Percentiles rank a stretch among this genome's conserved stretches.
Evolutionary conservation across 192 early-diverging fungal species (phyloP).

Genomic region (Kappamyces sp.): DNA sequence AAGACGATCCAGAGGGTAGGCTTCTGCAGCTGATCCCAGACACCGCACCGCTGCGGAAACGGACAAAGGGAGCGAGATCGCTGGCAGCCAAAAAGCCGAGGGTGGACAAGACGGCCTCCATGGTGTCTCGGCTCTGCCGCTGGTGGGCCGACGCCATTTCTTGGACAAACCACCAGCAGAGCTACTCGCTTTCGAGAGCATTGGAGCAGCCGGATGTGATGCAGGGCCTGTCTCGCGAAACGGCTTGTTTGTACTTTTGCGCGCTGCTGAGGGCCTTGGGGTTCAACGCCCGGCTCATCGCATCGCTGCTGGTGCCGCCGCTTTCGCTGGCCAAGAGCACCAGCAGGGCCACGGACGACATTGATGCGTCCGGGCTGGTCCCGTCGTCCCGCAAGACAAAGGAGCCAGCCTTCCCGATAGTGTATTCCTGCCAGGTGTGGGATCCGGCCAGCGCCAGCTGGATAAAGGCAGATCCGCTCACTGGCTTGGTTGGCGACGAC

Average conservation of each 20-base stretch:
- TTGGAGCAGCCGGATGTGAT: too few relatives aligned
- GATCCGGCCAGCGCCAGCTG: conserved; percentile 12
- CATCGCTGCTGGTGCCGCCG: conserved; percentile 60
- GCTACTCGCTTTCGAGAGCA: too few relatives aligned
- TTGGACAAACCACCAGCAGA: too few relatives aligned
- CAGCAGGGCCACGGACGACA: conserved; percentile 5
- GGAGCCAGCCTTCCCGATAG: conserved; percentile 17
- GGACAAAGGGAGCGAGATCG: too few relatives aligned
- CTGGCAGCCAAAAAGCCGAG: too few relatives aligned
- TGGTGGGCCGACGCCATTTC: too few relatives aligned
- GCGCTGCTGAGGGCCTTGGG: conserved; percentile 40
- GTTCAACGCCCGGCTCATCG: conserved; percentile 54
- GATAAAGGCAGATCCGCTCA: conserved; percentile 52
- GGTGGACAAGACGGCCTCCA: too few relatives aligned
- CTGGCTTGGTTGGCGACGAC: conserved; percentile 37
- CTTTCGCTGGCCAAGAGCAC: conserved; percentile 42
- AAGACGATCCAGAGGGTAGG: too few relatives aligned
- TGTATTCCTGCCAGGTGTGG: conserved; percentile 33
- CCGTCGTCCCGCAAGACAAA: neutral
- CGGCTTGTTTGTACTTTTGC: conserved; percentile 30
- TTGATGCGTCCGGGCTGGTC: neutral
- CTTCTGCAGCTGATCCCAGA: too few relatives aligned
- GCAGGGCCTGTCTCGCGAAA: too few relatives aligned
- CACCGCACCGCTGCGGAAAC: too few relatives aligned
- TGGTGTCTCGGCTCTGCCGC: too few relatives aligned